Base-by-base conservation (phyloP, 495 filamentous ascomycete species). In the Podospora appendiculata region DNA sequence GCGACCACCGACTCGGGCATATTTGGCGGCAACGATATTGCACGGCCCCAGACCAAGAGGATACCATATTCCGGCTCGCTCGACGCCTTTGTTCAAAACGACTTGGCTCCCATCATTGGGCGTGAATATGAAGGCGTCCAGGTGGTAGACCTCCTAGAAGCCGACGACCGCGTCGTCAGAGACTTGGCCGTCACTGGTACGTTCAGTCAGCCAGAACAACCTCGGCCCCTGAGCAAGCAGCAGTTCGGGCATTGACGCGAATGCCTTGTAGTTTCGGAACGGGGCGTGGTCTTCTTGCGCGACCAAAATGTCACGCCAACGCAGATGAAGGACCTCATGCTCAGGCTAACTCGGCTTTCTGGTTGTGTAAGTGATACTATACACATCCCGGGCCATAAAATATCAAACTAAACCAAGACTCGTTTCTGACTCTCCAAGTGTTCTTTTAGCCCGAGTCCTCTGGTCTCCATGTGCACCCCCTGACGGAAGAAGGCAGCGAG, bases 271-370 rank as follows among this genome's bases (percentile, higher is more conserved):
- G 61, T 89, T 51, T 80, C 87, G 11, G 79, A 77, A 35, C 74
- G 87, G 25, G 85, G 87, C 8, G 85, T 89, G 4, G 85, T 90
- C 4, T 82, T 89, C 59, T 86, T 89, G 70, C 78, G 85, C 5
- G 70, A 77, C 32, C 87, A 89, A 65, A 70, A 80, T 51, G 77
- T 83, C 52, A 72, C 85, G 9, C 55, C 58, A 43, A 53, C 10
- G 41, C 48, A 61, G 50, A 54, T 58, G 49, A 58, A 61, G 47
- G 54, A 61, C n/a, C 53, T 57, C 13, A 58, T 61, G 58, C 54
- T 61, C 17, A 55, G 58, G 2, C 41, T 61, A 75, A 84, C 61
- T 80, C 85, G 54, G 60, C 60, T 13, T 44, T 69, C 45, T 72
- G 86, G 47, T 75, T 75, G 45, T 81, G 87, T 54, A 78, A 83